Percentiles rank a stretch among this genome's conserved stretches.
Conservation (phyloP, 768 basidiomycete genomes). For the Xerocomellus intermedius region DNA sequence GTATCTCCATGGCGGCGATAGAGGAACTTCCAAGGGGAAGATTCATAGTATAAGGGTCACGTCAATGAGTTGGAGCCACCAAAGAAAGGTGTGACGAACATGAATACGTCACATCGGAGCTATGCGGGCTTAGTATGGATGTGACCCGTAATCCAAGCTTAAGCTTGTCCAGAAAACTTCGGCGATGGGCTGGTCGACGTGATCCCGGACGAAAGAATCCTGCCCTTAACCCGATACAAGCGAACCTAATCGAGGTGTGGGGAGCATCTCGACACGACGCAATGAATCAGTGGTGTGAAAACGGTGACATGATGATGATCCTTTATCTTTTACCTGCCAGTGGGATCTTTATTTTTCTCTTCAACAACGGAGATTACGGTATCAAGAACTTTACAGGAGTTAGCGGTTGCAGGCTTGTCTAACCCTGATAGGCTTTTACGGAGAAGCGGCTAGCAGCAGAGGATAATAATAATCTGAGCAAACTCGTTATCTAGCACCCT, state of each 20-base stretch:
- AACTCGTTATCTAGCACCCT: neutral
- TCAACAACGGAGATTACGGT: constrained; percentile 36
- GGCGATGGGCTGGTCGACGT: constrained; percentile 5
- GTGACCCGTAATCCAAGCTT: neutral
- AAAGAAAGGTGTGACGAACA: constrained; percentile 13
- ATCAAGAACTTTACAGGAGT: constrained; percentile 25
- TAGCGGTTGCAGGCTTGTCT: constrained; percentile 25
- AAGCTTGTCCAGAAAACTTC: constrained; percentile 1
- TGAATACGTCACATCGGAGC: constrained; percentile 14
- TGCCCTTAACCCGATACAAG: neutral
- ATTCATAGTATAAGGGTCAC: constrained; percentile 20
- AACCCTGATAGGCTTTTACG: constrained; percentile 36
- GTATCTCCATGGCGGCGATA: constrained; percentile 29
- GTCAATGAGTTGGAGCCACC: constrained; percentile 15
- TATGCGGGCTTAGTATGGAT: neutral
- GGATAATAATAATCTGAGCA: constrained; percentile 19
- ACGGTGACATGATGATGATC: constrained; percentile 13
- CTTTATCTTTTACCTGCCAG: constrained; percentile 7
- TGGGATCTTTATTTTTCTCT: constrained; percentile 18
- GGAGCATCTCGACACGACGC: constrained; percentile 2
- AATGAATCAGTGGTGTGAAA: constrained; percentile 3
- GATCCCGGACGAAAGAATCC: constrained; percentile 3
- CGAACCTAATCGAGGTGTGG: constrained; percentile 15
- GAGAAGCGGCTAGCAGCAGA: constrained; percentile 20
- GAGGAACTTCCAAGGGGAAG: constrained; percentile 18